A percentile compares a stretch with the other conserved stretches of the same genome.
Evolutionary conservation across 331 rosid genomes (phyloP).

Genomic region (Arachis monticola): DNA sequence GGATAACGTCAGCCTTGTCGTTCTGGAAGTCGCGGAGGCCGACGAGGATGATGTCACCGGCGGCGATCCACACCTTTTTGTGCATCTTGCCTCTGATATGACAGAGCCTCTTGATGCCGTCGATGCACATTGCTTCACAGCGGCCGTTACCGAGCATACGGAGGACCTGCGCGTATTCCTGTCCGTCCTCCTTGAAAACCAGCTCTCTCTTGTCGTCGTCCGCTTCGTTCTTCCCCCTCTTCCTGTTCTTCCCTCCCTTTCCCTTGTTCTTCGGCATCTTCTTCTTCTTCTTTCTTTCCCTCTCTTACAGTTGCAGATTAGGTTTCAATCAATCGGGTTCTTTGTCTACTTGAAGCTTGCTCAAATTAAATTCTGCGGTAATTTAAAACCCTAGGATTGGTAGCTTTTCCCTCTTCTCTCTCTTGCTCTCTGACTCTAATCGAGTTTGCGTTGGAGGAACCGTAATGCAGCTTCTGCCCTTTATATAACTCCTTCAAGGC

Average conservation of each 20-base stretch:
- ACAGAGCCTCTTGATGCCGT: constrained; percentile 46
- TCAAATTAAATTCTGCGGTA: neutral
- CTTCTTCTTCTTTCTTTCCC: neutral
- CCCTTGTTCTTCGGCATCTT: constrained; percentile 59
- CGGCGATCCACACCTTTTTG: constrained; percentile 61
- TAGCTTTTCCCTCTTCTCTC: neutral
- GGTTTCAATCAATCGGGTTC: neutral
- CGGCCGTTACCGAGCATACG: constrained; percentile 42
- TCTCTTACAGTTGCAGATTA: neutral
- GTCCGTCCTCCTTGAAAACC: constrained; percentile 55
- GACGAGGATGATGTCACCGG: constrained; percentile 49
- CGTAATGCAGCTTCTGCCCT: neutral
- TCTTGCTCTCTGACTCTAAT: neutral
- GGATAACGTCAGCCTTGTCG: constrained; percentile 60
- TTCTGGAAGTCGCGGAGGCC: constrained; percentile 60
- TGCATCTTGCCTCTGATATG: constrained; percentile 55
- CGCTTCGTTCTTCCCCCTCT: constrained; percentile 61
- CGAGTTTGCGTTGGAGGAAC: neutral
- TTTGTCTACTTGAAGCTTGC: neutral
- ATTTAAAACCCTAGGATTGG: neutral
- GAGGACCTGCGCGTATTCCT: constrained; percentile 52
- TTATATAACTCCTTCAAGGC: neutral
- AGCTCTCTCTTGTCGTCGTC: constrained; percentile 55
- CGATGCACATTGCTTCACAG: constrained; percentile 47
- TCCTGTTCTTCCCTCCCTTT: constrained; percentile 63